Base-by-base conservation (phyloP, 306 rosid genomes). In the Ceratonia siliqua region DNA sequence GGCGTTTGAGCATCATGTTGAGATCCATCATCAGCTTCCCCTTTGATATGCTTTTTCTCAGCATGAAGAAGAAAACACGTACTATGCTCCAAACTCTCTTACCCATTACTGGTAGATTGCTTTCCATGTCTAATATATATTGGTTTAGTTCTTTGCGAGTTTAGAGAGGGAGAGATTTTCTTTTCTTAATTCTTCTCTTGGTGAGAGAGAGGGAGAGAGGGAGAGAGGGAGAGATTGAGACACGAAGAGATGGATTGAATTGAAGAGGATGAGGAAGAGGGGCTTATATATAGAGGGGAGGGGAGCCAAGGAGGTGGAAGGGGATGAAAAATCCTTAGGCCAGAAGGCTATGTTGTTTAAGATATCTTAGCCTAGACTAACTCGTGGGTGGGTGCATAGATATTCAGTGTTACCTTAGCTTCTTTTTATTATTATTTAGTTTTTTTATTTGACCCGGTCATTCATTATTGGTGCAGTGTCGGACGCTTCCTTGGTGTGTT, bases 1-100 rank as follows among this genome's bases (percentile, higher is more conserved):
- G 95, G 53, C 93, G 97, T 63, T 90, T 94, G 85, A 90, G 90
- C 62, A 94, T 62, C 79, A 89, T 59, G 88, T 87, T 88, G 70
- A 90, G 89, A 49, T 85, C 87, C 62, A 89, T 85, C 36, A 89
- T 74, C 9, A 90, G 77, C 67, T 92, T 92, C 0, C 89, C 73
- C 77, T 91, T 94, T 20, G 91, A 74, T 14, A 94, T 50, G 65
- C 95, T 88, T 81, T 89, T 94, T 52, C 95, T 67, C 27, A 89
- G 30, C 95, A 92, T 86, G 89, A 84, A 92, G 75, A 68, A 87
- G 1, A 71, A 82, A 7, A 87, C 87, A 5, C 93, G 96, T 28
- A 81, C 85, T 68, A 90, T 80, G n/a, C 65, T 87, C 92, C 96
- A 86, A 28, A 87, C 56, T 39, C 65, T 88, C 88, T 90, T 90